Percentiles rank a stretch among this genome's conserved stretches.
phyloP scores from a whole-genome alignment of 2,329 filamentous ascomycete species.

The Hymenoscyphus infarciens region DNA sequence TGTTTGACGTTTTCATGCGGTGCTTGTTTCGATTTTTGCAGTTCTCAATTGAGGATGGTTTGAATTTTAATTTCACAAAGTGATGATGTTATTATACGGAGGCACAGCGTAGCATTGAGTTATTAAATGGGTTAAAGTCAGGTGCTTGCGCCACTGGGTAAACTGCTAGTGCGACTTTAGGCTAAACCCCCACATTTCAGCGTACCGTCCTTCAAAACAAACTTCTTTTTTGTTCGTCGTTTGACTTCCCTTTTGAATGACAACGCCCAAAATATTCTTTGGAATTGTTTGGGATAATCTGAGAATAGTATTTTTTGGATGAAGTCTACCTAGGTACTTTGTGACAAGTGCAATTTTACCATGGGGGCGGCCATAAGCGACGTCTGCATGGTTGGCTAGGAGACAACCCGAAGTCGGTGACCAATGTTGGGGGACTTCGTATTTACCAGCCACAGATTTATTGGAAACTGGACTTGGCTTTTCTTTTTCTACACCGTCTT shows the following conservation, averaged over 20 bases:
- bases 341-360: too few relatives aligned
- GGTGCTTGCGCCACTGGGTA: background rate
- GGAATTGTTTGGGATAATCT: too few relatives aligned
- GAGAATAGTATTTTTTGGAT: too few relatives aligned
- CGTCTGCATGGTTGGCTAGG: too few relatives aligned
- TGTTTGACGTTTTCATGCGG: background rate
- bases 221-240: background rate
- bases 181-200: background rate
- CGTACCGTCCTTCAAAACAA: background rate
- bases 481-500: too few relatives aligned
- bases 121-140: background rate
- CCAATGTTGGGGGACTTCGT: too few relatives aligned
- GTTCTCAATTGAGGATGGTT: slow-evolving; percentile 1
- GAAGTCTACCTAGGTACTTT: too few relatives aligned
- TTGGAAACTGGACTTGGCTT: too few relatives aligned
- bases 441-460: too few relatives aligned
- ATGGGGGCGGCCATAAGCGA: too few relatives aligned
- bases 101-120: background rate
- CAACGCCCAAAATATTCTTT: background rate
- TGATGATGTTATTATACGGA: background rate
- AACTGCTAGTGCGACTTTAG: background rate
- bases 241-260: background rate
- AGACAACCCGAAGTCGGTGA: too few relatives aligned
- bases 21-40: background rate
- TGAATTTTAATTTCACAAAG: background rate